Conservation (phyloP, 139 green algal genomes). For the Monoraphidium neglectum region DNA sequence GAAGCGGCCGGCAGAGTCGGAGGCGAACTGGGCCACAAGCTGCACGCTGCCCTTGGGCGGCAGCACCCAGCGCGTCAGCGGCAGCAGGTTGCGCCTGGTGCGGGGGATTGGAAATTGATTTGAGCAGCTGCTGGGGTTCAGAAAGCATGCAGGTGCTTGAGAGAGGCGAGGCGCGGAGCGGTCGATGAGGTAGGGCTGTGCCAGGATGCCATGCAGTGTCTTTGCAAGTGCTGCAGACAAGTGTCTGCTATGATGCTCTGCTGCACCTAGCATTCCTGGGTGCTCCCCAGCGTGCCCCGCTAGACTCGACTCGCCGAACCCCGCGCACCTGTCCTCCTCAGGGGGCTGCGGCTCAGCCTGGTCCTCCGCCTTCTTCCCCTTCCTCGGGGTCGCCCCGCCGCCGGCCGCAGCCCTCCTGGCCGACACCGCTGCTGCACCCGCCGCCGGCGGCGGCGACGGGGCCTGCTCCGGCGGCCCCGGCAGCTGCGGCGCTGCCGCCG, state of each 20-base stretch:
- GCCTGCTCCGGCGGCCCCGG: too few relatives aligned
- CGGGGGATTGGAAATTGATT: too few relatives aligned
- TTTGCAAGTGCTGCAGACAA: background rate
- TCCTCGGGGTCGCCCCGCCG: background rate
- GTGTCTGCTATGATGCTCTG: too few relatives aligned
- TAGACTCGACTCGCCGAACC: too few relatives aligned
- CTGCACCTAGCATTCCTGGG: too few relatives aligned
- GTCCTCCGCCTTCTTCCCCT: conserved; percentile 1
- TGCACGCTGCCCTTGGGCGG: conserved; percentile 43
- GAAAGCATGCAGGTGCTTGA: too few relatives aligned
- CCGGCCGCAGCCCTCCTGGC: background rate
- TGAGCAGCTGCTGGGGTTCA: too few relatives aligned
- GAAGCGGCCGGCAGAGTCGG: conserved; percentile 56
- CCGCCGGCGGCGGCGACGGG: too few relatives aligned
- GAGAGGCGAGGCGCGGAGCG: too few relatives aligned
- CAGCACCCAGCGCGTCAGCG: conserved; percentile 62
- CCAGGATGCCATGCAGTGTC: background rate
- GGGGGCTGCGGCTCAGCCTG: background rate
- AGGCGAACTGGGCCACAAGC: conserved; percentile 65
- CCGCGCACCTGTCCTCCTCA: too few relatives aligned
- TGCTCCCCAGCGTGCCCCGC: too few relatives aligned
- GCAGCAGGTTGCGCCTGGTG: conserved; percentile 21
- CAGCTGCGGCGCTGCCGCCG: conserved; percentile 1
- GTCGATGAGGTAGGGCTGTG: background rate
- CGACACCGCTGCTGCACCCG: background rate